These are phyloP conservation scores for Parathielavia hyrcaniae DNA, from an alignment of 495 filamentous ascomycete genomes.

Conservation along the genomic window DNA sequence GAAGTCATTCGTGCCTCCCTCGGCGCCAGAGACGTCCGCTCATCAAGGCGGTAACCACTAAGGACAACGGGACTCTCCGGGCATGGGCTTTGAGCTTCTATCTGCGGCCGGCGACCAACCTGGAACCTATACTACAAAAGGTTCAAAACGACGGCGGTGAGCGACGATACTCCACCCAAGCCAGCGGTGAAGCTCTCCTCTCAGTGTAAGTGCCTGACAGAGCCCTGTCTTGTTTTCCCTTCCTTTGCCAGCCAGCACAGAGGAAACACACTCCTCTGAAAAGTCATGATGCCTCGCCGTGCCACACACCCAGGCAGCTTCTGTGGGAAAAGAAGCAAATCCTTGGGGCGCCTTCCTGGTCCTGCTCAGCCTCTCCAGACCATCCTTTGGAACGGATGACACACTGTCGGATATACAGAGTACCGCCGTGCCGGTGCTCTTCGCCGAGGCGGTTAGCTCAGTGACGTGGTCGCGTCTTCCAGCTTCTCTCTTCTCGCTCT, in stretches of 20 bases:
- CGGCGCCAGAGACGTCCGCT: too few relatives aligned
- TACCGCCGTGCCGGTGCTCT: not conserved
- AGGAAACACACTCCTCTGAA: not conserved
- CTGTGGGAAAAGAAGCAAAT: slow-evolving; percentile 4
- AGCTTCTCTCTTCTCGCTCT: not conserved
- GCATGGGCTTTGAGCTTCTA: not conserved
- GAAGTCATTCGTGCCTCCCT: too few relatives aligned
- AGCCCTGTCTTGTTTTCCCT: not conserved
- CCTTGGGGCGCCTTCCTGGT: not conserved
- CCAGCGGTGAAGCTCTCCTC: not conserved
- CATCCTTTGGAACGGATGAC: not conserved
- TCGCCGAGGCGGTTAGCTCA: not conserved
- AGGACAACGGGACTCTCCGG: too few relatives aligned
- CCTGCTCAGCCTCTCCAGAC: not conserved
- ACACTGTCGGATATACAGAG: not conserved
- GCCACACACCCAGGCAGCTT: not conserved
- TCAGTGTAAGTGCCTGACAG: slow-evolving; percentile 2
- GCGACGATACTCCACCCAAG: not conserved
- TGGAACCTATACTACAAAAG: too few relatives aligned
- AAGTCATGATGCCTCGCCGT: not conserved
- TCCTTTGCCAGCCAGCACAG: not conserved
- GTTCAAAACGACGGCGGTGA: not conserved
- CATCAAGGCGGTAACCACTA: too few relatives aligned
- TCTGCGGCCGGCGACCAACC: not conserved
- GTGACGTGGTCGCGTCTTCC: slow-evolving; percentile 4